These are phyloP conservation scores for Parsonsia alboflavescens DNA, from an alignment of 257 asterid species.

Conservation along the genomic window DNA sequence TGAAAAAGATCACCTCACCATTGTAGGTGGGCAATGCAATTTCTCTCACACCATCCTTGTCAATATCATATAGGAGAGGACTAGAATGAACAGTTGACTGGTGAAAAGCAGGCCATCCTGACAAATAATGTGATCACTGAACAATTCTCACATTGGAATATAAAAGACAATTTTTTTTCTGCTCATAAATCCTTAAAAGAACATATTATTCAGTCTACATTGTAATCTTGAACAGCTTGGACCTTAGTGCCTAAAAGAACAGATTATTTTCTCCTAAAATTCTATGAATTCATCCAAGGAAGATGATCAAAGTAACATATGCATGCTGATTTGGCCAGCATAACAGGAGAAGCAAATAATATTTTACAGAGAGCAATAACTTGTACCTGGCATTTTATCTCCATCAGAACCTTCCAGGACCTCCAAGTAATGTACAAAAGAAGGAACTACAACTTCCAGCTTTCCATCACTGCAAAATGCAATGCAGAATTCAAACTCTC, in stretches of 20 bases:
- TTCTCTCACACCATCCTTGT: constrained; percentile 98
- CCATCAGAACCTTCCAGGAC: constrained; percentile 99
- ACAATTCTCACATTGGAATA: constrained; percentile 9
- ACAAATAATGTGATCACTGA: constrained; percentile 24
- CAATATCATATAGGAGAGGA: constrained; percentile 91
- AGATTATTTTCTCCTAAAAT: background rate
- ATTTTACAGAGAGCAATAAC: constrained; percentile 2
- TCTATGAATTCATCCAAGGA: background rate
- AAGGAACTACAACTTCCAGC: constrained; percentile 90
- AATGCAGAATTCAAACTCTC: constrained; percentile 16
- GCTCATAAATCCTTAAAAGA: background rate
- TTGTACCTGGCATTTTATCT: constrained; percentile 89
- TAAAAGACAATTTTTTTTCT: constrained; percentile 3
- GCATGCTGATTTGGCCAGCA: background rate
- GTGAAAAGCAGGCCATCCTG: constrained; percentile 99
- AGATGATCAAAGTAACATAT: background rate
- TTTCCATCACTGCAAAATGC: constrained; percentile 75
- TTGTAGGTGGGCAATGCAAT: constrained; percentile 92
- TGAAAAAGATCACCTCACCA: constrained; percentile 95
- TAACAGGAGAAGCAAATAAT: background rate
- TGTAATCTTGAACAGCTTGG: background rate
- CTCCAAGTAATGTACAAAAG: constrained; percentile 98
- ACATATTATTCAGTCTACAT: background rate
- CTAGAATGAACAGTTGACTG: constrained; percentile 97
- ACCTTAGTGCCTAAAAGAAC: background rate